Evolutionary conservation across 225 moss, liverwort and hornwort genomes (phyloP), one percentile per base, ranked within the genome.

Genomic region (Physcomitrium patens): DNA sequence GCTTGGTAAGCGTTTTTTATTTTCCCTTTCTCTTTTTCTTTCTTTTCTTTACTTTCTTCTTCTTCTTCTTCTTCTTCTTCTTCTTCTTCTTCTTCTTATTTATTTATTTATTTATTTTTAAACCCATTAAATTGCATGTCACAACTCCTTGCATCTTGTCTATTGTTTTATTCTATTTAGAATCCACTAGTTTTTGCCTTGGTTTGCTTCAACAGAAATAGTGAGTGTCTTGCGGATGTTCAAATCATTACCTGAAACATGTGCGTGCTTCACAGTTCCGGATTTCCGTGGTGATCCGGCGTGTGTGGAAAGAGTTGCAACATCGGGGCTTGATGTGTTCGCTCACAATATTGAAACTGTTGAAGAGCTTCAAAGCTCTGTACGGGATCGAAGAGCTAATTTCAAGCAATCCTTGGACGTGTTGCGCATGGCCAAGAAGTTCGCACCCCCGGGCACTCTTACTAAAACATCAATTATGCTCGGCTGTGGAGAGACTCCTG

Each of bases 401-500:
- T 99, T 99, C 73, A 93, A 88, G 69, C 99, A 99, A 77, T 99
- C 95, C 15, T 72, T 99, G 49, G 93, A 95, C 72, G 99, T 99
- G 18, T 79, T 99, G 80, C 93, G 84, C 76, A 76, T 99, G 89
- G 99, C 95, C 2, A 99, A 99, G 82, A 78, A 86, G 16, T 85
- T 78, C 72, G 95, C 99, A 60, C 99, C 99, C 13, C 85, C 83
- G 43, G 95, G 99, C 79, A 99, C 95, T 22, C 78, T 95, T 11
- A 99, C 99, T 2, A 99, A 99, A 63, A 95, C 99, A 17, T 99
- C 95, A 56, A 89, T 99, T 44, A 99, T 99, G 99, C 93, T 99
- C 63, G 99, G 99, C 44, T 99, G 99, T 82, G 99, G 99, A 76
- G 99, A 99, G 74, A 93, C 85, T 54, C 91, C 99, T 46, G 76